Conservation (phyloP, 345 rosid species). For the Moringa oleifera region DNA sequence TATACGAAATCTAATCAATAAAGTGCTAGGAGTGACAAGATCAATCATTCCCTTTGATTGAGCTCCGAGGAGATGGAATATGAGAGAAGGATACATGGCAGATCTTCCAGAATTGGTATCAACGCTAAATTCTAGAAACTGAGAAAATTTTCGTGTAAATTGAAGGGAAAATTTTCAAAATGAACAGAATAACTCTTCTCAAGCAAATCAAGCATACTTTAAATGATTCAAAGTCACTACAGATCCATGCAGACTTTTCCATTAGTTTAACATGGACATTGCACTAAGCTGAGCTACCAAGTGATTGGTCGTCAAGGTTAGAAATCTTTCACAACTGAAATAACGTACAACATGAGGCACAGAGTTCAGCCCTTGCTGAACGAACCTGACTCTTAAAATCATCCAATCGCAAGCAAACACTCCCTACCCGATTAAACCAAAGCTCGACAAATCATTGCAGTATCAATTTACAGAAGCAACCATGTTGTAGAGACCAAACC, state of each 20-base stretch:
- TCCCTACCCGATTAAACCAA: constrained; percentile 25
- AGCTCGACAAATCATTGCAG: constrained; percentile 20
- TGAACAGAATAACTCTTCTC: neutral
- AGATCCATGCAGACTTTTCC: constrained; percentile 11
- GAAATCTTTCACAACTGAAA: constrained; percentile 14
- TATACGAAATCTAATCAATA: no score
- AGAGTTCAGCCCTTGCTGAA: constrained; percentile 76
- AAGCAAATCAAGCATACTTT: constrained; percentile 7
- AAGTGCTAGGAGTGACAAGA: no score
- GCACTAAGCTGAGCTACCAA: neutral
- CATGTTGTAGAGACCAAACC: constrained; percentile 16
- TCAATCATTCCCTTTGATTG: no score
- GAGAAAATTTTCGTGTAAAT: no score
- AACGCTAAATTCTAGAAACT: no score
- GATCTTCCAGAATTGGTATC: no score
- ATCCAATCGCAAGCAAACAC: constrained; percentile 11
- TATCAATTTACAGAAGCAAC: constrained; percentile 51
- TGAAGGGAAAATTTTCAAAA: no score
- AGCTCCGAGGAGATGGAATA: no score
- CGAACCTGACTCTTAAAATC: constrained; percentile 26
- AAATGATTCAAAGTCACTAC: neutral
- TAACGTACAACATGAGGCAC: constrained; percentile 20
- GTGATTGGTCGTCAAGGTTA: constrained; percentile 7
- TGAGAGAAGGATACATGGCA: no score
- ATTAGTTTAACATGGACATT: constrained; percentile 8